Evolutionary conservation across 208 protist genomes (phyloP).

Genomic region (Trypanosoma brucei): DNA sequence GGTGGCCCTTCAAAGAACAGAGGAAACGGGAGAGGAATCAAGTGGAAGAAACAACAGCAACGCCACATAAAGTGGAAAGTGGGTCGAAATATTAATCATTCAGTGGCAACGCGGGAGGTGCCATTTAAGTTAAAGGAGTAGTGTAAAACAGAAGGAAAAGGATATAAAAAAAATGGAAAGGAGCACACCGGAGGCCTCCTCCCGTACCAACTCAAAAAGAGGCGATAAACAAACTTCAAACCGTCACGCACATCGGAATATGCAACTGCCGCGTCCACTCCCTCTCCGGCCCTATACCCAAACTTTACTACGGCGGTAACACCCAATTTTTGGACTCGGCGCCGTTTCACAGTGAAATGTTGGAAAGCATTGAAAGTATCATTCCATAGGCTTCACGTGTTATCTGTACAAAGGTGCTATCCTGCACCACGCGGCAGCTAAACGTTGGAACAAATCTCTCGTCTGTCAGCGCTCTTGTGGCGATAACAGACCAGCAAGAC

Average conservation of each 20-base stretch:
- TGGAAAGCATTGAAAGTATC: constrained; percentile 34
- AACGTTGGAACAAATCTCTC: constrained; percentile 75
- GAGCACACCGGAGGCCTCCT: not conserved
- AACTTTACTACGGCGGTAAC: not conserved
- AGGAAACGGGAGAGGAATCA: not conserved
- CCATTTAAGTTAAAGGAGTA: no score
- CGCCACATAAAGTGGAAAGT: no score
- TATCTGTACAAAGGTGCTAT: constrained; percentile 82
- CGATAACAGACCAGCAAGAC: constrained; percentile 80
- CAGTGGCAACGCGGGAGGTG: no score
- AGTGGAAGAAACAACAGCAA: no score
- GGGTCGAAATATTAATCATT: no score
- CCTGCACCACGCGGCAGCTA: constrained; percentile 86
- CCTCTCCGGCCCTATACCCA: not conserved
- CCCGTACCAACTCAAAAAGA: not conserved
- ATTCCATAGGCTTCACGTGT: constrained; percentile 53
- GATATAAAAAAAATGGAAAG: no score
- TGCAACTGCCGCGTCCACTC: no score
- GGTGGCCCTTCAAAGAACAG: not conserved
- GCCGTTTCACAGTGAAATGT: not conserved
- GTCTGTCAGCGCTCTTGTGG: constrained; percentile 51
- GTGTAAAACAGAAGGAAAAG: no score
- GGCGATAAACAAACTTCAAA: not conserved
- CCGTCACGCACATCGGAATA: not conserved
- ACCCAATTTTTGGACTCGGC: not conserved